Base-by-base conservation (phyloP, 176 grass and related monocot species). In the Melocanna baccifera region DNA sequence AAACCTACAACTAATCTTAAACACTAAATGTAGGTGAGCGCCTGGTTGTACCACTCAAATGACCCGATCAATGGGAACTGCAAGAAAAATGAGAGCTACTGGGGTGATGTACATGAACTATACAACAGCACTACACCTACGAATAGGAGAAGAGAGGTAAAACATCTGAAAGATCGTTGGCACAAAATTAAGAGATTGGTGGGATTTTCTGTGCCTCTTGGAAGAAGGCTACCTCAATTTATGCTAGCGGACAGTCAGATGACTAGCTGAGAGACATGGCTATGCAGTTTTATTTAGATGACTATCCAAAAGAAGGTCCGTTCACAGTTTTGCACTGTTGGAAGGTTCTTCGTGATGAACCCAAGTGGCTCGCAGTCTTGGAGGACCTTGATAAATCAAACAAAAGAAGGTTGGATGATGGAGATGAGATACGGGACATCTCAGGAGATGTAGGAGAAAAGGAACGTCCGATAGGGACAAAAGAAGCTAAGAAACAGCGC, bases 91-190 rank as follows among this genome's bases (percentile, higher is more conserved):
- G 81, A 83, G 12, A 19, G 62, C 18, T 73, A 73, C 16, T 83
- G 81, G 69, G 55, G 41, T 23, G 81, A 62, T 51, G 69, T 83
- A 25, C 25, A n/a, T 72, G 53, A 25, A 62, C 20, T 34, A 1
- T 83, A 83, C 28, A 83, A 73, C 9, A 73, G 28, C 40, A 37
- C 19, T 36, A 83, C 81, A 37, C 45, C 69, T 34, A 25, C 55
- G 25, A 83, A 83, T 10, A 22, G 70, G 12, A 64, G 7, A 28
- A 75, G 82, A 34, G 63, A 84, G 74, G 22, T 13, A 9, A 75
- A 84, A 25, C 81, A 84, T 75, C 81, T 84, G 2, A 84, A 51
- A 65, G 70, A 83, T 57, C 40, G 80, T 12, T 82, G 71, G 45
- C 67, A 72, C 36, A 83, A n/a, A 55, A 83, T 83, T 11, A 83